A percentile compares a stretch with the other conserved stretches of the same genome.
Evolutionary conservation across 202 grass and related monocot species (phyloP).

Genomic region (Panicum hallii): DNA sequence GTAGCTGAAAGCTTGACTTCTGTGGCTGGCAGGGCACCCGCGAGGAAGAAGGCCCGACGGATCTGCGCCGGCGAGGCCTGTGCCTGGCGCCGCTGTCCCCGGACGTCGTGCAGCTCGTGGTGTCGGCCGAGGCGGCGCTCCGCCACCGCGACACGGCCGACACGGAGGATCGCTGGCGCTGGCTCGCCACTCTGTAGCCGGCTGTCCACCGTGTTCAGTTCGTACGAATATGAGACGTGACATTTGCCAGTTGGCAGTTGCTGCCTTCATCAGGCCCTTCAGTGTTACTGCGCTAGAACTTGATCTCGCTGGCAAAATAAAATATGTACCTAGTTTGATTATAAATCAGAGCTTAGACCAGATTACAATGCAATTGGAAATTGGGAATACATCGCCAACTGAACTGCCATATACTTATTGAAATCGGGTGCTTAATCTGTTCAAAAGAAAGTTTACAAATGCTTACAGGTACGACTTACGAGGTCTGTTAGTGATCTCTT

Average conservation of each 20-base stretch:
- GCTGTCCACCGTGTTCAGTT: not conserved
- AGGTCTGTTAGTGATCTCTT: not conserved
- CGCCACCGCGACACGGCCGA: conserved; percentile 22
- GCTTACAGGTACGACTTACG: not conserved
- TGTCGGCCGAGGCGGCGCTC: conserved; percentile 34
- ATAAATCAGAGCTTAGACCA: not conserved
- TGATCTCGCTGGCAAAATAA: not conserved
- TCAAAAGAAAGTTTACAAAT: not conserved
- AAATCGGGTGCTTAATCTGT: not conserved
- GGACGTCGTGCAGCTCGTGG: conserved; percentile 49
- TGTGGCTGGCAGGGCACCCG: conserved; percentile 28
- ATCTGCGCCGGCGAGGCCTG: conserved; percentile 66
- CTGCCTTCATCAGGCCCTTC: conserved; percentile 11
- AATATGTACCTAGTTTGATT: not conserved
- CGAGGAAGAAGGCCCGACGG: conserved; percentile 20
- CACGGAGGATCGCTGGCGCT: conserved; percentile 25
- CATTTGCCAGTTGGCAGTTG: not conserved
- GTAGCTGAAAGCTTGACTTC: not conserved
- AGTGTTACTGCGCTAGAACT: not conserved
- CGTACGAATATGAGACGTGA: conserved; percentile 1
- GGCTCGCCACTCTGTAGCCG: conserved; percentile 36
- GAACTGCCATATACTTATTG: no score
- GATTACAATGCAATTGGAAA: not conserved
- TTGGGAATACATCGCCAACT: not conserved
- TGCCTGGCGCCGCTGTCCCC: conserved; percentile 66